A percentile compares a stretch with the other conserved stretches of the same genome.
phyloP scores from a whole-genome alignment of 495 filamentous ascomycete genomes.

The Talaromyces borbonicus region DNA sequence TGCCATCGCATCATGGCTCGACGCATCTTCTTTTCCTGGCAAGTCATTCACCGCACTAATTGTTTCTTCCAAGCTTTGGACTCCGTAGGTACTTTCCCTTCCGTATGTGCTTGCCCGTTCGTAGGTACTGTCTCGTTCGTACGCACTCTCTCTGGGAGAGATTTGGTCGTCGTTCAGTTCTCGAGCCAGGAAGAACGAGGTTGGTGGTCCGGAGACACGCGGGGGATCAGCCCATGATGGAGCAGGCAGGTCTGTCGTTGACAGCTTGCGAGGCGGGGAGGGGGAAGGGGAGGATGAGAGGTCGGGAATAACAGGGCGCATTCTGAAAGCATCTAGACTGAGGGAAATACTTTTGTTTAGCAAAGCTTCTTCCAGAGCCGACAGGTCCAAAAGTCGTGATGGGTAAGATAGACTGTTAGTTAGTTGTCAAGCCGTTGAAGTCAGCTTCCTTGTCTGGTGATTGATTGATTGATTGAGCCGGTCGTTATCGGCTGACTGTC shows the following conservation, averaged over 20 bases:
- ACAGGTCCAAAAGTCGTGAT: no score
- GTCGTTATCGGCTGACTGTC: slow-evolving; percentile 5
- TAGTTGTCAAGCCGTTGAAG: no score
- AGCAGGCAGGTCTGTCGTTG: slow-evolving; percentile 16
- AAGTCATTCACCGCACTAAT: slow-evolving; percentile 21
- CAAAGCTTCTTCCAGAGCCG: no score
- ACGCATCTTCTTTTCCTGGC: not conserved
- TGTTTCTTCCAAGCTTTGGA: slow-evolving; percentile 53
- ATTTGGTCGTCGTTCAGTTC: slow-evolving; percentile 21
- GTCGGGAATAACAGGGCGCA: slow-evolving; percentile 34
- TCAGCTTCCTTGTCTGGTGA: slow-evolving; percentile 5
- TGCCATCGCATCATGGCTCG: slow-evolving; percentile 17
- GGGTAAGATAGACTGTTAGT: no score
- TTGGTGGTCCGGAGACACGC: slow-evolving; percentile 20
- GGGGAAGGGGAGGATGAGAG: slow-evolving; percentile 14
- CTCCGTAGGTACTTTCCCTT: slow-evolving; percentile 46
- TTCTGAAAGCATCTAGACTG: slow-evolving; percentile 13
- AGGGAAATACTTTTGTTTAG: no score
- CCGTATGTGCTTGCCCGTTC: no score
- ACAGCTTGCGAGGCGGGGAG: slow-evolving; percentile 24
- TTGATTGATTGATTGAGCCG: no score
- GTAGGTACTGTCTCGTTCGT: no score
- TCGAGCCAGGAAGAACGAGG: slow-evolving; percentile 40
- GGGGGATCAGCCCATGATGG: slow-evolving; percentile 33
- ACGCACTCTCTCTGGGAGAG: not conserved